phyloP scores from a whole-genome alignment of 768 basidiomycete species.

The Termitomyces sp. region DNA sequence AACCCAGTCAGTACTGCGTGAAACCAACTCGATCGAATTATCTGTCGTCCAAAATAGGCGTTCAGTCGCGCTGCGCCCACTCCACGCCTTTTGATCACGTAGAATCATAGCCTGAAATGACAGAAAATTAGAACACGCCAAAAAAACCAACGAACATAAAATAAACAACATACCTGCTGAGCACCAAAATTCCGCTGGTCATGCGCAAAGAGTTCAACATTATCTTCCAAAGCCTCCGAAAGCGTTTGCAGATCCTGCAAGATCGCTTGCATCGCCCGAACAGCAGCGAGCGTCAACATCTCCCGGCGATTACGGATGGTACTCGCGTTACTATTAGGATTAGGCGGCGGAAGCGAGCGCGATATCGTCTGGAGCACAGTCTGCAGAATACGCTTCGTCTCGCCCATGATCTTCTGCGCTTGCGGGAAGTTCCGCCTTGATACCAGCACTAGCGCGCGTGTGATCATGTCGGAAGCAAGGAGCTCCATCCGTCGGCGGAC shows the following conservation, averaged over 20 bases:
- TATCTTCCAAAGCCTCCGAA: slow-evolving; percentile 85
- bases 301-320: slow-evolving; percentile 77
- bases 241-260: slow-evolving; percentile 84
- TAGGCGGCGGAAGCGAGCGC: slow-evolving; percentile 60
- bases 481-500: slow-evolving; percentile 95
- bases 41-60: slow-evolving; percentile 91
- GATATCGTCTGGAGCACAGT: slow-evolving; percentile 86
- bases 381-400: slow-evolving; percentile 89
- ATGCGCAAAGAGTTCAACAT: slow-evolving; percentile 86
- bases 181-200: slow-evolving; percentile 95
- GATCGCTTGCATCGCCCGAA: slow-evolving; percentile 80
- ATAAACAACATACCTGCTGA: slow-evolving; percentile 67
- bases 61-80: slow-evolving; percentile 84
- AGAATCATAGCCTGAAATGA: slow-evolving; percentile 82
- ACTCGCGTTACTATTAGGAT: slow-evolving; percentile 27
- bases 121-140: neutral
- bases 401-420: slow-evolving; percentile 84
- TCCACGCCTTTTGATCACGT: slow-evolving; percentile 96
- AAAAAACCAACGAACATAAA: neutral
- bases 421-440: slow-evolving; percentile 87
- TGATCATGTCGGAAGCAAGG: slow-evolving; percentile 95
- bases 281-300: slow-evolving; percentile 61
- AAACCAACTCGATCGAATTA: slow-evolving; percentile 81
- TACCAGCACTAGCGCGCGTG: slow-evolving; percentile 87
- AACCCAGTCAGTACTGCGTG: slow-evolving; percentile 84